Conservation (phyloP, 2,329 filamentous ascomycete species). For the Sclerotinia nivalis region DNA sequence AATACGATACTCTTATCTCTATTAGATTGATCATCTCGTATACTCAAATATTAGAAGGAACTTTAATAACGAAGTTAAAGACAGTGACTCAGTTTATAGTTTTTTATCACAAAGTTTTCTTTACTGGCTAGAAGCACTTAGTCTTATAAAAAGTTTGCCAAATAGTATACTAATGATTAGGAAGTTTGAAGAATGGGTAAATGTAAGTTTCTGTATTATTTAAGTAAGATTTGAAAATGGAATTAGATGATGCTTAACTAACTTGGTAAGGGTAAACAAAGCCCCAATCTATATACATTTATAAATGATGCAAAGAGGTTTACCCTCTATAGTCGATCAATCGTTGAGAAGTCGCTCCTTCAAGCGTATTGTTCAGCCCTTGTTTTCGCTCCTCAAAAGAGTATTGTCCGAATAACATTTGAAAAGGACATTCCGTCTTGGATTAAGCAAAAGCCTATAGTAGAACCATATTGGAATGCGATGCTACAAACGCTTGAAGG, state of each 20-base stretch:
- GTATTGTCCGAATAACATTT: constrained; percentile 10
- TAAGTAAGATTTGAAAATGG: neutral
- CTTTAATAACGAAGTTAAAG: neutral
- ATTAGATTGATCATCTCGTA: neutral
- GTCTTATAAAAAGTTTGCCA: constrained; percentile 9
- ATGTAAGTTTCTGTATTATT: neutral
- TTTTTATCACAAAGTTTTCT: neutral
- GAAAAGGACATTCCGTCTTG: constrained; percentile 5
- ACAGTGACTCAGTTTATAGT: constrained; percentile 6
- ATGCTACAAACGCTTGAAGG: constrained; percentile 15
- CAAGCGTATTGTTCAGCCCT: constrained; percentile 13
- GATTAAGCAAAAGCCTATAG: neutral
- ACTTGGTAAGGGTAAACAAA: no score
- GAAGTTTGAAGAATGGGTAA: constrained; percentile 1
- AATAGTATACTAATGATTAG: constrained; percentile 10
- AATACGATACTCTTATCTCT: no score
- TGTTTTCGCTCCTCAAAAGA: constrained; percentile 4
- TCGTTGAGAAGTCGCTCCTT: neutral
- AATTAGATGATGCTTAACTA: no score
- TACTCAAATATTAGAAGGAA: neutral
- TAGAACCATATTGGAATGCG: constrained; percentile 8
- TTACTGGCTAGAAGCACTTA: constrained; percentile 9
- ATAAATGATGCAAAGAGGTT: no score
- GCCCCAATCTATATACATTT: no score
- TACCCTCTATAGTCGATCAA: no score